Base-by-base conservation (phyloP, 352 stramenopile species). In the Plasmopara halstedii region DNA sequence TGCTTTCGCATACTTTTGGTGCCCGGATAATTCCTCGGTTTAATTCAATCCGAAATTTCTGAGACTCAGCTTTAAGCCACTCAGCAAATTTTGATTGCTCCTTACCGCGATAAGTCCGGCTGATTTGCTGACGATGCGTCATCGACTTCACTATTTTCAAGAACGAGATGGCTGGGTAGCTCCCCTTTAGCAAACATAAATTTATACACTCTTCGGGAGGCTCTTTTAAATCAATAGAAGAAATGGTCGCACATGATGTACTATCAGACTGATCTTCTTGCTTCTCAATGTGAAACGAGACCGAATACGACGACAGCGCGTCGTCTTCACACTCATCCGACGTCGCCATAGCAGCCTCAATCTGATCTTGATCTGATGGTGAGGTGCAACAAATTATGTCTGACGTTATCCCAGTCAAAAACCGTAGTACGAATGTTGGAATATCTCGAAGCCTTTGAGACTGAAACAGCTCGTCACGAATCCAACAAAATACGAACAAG, bases 401-500 rank as follows among this genome's bases (percentile, higher is more conserved):
- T 1, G 60, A 34, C 5, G 46, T 59, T 29, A 73, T 58, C 9
- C 48, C 56, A 8, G 59, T 60, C 3, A 73, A 32, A 52, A 86
- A 82, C 0, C 76, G 76, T 20, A 91, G 35, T 21, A 85, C 62
- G 33, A 85, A 85, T 10, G 76, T 68, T 13, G 76, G 60, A 0
- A 67, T 81, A 20, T 73, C 67, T 3, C 77, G 77, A 33, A 88
- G 55, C 0, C 22, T 36, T 27, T 64, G 35, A 0, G 61, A 50
- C 0, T 73, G 44, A 46, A 88, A 85, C 4, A 72, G 37, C 3
- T 56, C 40, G 25, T 83, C 68, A 21, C 59, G 43, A 6, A 91
- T 53, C 76, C 80, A 91, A 2, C 64, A 53, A 56, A 88, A 91
- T 10, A 85, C 36, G 13, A 85, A 62, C 4, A 89, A 25, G 18